Base-by-base conservation (phyloP, 805 yeast genomes). In the Hyphopichia homilentoma region DNA sequence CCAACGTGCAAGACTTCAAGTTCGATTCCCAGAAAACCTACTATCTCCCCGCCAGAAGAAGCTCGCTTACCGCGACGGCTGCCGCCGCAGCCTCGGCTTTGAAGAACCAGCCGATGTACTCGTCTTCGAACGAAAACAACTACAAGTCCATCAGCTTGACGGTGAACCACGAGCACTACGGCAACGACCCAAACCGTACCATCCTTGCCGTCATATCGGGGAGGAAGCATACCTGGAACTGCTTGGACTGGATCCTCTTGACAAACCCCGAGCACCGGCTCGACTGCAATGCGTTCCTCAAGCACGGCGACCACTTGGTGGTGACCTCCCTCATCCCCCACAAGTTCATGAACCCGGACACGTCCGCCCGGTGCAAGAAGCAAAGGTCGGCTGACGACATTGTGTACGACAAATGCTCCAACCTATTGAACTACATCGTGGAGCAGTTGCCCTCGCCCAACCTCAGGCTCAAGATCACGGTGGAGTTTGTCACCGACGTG, bases 151-250 rank as follows among this genome's bases (percentile, higher is more conserved):
- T 62, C 21, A 59, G 68, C 39, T 48, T 72, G 24, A 68, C 71
- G n/a, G 66, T 59, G 30, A 67, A 65, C 40, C 78, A 73, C 48
- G 43, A 57, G 12, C 52, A 58, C 19, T 69, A 51, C 44, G 41
- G 47, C 37, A 13, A 21, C 4, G 21, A 33, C 21, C 41, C 38
- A 29, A 43, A 44, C 16, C 33, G 73, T 9, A 65, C 70, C 7
- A 39, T 67, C 15, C 50, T 67, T 15, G 52, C 65, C 3, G 51
- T 62, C 3, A 47, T 66, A 13, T 56, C 61, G 7, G 73, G 73
- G 6, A 50, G 71, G 35, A 54, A 50, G 29, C 73, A 67, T 43
- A 53, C 70, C n/a, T 66, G 72, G 73, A 64, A 61, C 37, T 42
- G 67, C 11, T 25, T 65, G 3, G 65, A 63, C 36, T 66, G 69